A percentile compares a stretch with the other conserved stretches of the same genome.
Conservation (phyloP, 2,329 filamentous ascomycete species). For the Plenodomus biglobosus region DNA sequence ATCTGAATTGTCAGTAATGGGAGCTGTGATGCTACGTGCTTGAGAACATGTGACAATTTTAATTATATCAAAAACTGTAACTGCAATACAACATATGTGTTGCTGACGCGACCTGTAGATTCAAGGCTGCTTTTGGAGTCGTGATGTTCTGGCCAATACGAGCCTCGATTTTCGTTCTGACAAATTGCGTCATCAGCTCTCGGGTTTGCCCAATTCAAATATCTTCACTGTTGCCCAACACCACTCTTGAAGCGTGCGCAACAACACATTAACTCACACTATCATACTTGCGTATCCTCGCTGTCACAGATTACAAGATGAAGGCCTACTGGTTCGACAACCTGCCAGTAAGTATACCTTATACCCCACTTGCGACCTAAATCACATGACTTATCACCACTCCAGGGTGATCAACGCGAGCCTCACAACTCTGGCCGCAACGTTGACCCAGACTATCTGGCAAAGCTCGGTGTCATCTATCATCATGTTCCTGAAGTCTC, state of each 20-base stretch:
- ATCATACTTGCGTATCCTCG: neutral
- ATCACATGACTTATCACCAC: conserved; percentile 20
- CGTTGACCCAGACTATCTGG: conserved; percentile 67
- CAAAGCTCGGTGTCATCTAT: conserved; percentile 78
- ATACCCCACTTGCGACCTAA: neutral
- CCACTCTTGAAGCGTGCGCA: neutral
- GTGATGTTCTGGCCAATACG: neutral
- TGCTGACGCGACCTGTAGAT: no score
- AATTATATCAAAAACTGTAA: no score
- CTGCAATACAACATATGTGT: no score
- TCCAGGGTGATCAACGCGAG: conserved; percentile 86
- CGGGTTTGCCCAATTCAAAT: conserved; percentile 18
- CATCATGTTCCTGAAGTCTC: conserved; percentile 65
- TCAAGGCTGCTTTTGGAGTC: neutral
- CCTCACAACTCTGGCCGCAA: conserved; percentile 81
- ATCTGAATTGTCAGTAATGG: no score
- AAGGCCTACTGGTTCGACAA: conserved; percentile 74
- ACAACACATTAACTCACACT: neutral
- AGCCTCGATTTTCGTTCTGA: neutral
- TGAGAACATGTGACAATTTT: no score
- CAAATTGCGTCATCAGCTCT: conserved; percentile 32
- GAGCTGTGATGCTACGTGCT: no score
- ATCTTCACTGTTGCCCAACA: conserved; percentile 1
- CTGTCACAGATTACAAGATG: conserved; percentile 49
- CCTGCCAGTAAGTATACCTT: conserved; percentile 51